A percentile compares a stretch with the other conserved stretches of the same genome.
Conservation (phyloP, 75 land plant species). For the Sequoia sempervirens region DNA sequence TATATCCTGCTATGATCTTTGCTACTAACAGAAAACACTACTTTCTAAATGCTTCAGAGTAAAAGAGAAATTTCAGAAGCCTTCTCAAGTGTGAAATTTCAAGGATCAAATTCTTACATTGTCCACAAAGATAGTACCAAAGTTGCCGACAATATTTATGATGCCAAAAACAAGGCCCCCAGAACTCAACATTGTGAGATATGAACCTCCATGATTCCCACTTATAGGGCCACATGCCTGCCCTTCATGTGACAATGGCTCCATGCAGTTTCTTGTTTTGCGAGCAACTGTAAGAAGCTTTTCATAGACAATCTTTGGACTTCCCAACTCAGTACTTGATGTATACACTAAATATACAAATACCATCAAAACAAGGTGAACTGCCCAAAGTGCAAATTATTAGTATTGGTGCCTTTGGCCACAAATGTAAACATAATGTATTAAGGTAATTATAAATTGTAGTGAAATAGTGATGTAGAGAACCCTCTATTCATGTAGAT, state of each 20-base stretch:
- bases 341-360: conserved; percentile 88
- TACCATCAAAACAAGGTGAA: conserved; percentile 84
- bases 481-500: too few relatives aligned
- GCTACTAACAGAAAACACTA: not conserved
- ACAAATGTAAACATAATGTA: not conserved
- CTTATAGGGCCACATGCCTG: conserved; percentile 89
- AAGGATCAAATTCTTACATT: conserved; percentile 52
- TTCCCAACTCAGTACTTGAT: conserved; percentile 72
- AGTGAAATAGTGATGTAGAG: not conserved
- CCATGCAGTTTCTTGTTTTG: conserved; percentile 53
- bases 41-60: not conserved
- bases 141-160: conserved; percentile 92
- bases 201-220: conserved; percentile 86
- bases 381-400: conserved; percentile 48
- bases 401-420: conserved; percentile 63
- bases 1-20: not conserved
- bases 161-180: conserved; percentile 95
- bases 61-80: conserved; percentile 1
- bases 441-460: not conserved
- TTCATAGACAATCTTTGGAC: conserved; percentile 71
- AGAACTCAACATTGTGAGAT: conserved; percentile 89
- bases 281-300: conserved; percentile 54
- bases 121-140: conserved; percentile 95
- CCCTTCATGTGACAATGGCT: conserved; percentile 48
- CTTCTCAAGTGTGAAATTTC: not conserved